These are phyloP conservation scores for Bryoglossum gracile DNA, from an alignment of 495 filamentous ascomycete genomes.

Conservation along the genomic window DNA sequence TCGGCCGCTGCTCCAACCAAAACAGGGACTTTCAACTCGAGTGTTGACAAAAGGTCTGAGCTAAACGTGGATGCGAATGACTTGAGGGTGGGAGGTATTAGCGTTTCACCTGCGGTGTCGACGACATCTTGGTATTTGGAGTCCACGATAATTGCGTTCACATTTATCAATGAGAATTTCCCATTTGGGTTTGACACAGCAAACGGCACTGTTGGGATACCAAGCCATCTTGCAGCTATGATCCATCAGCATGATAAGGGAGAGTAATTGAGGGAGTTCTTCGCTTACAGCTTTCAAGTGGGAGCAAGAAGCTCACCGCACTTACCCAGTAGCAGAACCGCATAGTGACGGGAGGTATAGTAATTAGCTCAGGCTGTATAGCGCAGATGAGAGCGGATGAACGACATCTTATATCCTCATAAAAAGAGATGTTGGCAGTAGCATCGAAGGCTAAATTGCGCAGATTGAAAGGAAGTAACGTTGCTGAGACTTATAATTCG, in stretches of 20 bases:
- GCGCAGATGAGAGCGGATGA: background rate
- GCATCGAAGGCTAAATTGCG: background rate
- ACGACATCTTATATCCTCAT: background rate
- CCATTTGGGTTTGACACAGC: slow-evolving; percentile 21
- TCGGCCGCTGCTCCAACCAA: slow-evolving; percentile 12
- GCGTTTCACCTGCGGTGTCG: slow-evolving; percentile 36
- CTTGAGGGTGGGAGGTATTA: slow-evolving; percentile 40
- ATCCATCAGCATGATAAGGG: background rate
- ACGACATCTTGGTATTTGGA: slow-evolving; percentile 29
- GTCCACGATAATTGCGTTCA: slow-evolving; percentile 37
- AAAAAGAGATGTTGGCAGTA: background rate
- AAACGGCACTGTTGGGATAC: slow-evolving; percentile 35
- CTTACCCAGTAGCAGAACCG: background rate
- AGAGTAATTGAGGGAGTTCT: background rate
- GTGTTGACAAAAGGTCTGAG: slow-evolving; percentile 29
- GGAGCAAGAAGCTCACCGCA: background rate
- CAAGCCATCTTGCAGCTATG: slow-evolving; percentile 19
- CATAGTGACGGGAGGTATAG: background rate
- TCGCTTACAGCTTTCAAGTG: background rate
- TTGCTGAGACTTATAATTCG: background rate
- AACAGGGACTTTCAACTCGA: slow-evolving; percentile 27
- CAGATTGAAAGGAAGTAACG: slow-evolving; percentile 1
- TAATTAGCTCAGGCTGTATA: background rate
- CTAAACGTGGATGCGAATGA: slow-evolving; percentile 39
- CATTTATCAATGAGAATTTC: slow-evolving; percentile 25